Evolutionary conservation across 2,329 filamentous ascomycete genomes (phyloP).

Genomic region (Dactylellina cionopaga): DNA sequence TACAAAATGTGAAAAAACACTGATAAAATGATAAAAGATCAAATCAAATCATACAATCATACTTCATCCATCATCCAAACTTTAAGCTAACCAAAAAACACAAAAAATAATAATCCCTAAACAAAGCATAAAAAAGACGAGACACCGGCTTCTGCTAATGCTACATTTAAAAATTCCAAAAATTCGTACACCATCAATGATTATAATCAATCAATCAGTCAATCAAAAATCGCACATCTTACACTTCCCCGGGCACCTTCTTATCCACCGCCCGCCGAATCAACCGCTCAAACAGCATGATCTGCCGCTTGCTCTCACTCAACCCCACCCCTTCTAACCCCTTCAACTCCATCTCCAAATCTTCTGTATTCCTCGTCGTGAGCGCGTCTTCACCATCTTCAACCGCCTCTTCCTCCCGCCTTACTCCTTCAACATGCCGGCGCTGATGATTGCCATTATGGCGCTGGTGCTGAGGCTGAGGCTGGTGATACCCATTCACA

Average conservation of each 20-base stretch:
- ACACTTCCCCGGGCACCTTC: conserved; percentile 12
- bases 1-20: too few relatives aligned
- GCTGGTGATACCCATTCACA: too few relatives aligned
- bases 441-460: neutral
- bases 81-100: too few relatives aligned
- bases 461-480: too few relatives aligned
- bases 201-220: neutral
- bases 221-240: neutral
- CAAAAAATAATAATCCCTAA: too few relatives aligned
- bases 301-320: conserved; percentile 49
- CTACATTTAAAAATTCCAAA: too few relatives aligned
- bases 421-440: conserved; percentile 1
- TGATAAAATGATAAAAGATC: too few relatives aligned
- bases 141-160: too few relatives aligned
- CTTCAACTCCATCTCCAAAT: conserved; percentile 41
- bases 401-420: conserved; percentile 10
- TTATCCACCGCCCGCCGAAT: conserved; percentile 48
- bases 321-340: conserved; percentile 36
- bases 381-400: conserved; percentile 12
- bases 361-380: conserved; percentile 31
- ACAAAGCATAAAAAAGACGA: too few relatives aligned
- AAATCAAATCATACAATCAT: too few relatives aligned
- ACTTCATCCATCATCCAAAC: too few relatives aligned
- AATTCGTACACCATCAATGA: too few relatives aligned
- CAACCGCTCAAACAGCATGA: conserved; percentile 45